These are phyloP conservation scores for Millerozyma acaciae DNA, from an alignment of 805 yeast genomes.

Conservation along the genomic window DNA sequence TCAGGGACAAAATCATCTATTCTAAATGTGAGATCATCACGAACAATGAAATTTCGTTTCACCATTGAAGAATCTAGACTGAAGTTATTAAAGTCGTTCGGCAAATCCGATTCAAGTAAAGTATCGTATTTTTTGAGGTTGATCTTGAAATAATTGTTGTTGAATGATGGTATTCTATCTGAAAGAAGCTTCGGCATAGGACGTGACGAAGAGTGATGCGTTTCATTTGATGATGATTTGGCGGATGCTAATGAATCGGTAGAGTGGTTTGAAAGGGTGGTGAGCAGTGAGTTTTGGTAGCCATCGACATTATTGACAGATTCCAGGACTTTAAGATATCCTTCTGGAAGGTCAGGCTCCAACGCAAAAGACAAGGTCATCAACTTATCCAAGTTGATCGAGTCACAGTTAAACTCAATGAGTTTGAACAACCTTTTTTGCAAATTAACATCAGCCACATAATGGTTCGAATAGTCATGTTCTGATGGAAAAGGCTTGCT, in stretches of 20 bases:
- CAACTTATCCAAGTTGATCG: conserved; percentile 23
- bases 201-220: background rate
- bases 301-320: conserved; percentile 1
- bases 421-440: conserved; percentile 42
- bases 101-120: conserved; percentile 7
- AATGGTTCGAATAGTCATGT: conserved; percentile 3
- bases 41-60: conserved; percentile 25
- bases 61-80: conserved; percentile 13
- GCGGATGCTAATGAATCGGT: conserved; percentile 18
- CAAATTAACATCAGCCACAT: conserved; percentile 16
- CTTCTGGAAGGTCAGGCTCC: conserved; percentile 57
- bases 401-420: conserved; percentile 39
- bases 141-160: conserved; percentile 32
- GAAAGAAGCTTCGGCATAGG: background rate
- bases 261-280: conserved; percentile 19
- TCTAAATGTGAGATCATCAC: conserved; percentile 30
- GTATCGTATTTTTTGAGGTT: conserved; percentile 34
- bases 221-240: background rate
- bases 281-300: background rate
- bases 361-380: conserved; percentile 7
- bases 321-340: conserved; percentile 20
- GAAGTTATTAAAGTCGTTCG: background rate
- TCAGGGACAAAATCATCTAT: conserved; percentile 34
- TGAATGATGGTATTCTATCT: conserved; percentile 32
- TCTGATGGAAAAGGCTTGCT: conserved; percentile 17